Conservation (phyloP, 352 stramenopile genomes). For the Phytopythium kandeliae region DNA sequence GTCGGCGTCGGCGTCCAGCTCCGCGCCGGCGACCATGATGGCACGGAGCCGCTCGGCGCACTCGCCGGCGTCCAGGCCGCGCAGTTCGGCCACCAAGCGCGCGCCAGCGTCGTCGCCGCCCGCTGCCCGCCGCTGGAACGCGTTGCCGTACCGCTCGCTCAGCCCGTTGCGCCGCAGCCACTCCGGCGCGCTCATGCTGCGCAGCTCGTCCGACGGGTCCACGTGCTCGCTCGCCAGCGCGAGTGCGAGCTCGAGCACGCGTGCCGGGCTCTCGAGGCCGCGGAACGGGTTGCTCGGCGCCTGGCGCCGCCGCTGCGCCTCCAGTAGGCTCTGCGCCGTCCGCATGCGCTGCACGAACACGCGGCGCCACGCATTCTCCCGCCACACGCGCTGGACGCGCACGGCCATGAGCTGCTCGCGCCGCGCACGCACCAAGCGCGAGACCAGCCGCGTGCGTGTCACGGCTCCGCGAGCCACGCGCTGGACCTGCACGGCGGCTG, state of each 20-base stretch:
- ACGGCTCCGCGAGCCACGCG: constrained; percentile 35
- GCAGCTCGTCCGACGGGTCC: constrained; percentile 55
- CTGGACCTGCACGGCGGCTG: constrained; percentile 52
- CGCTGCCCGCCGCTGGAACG: constrained; percentile 38
- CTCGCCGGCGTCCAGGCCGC: constrained; percentile 12
- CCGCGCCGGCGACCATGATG: no score
- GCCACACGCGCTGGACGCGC: constrained; percentile 60
- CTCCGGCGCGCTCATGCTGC: constrained; percentile 34
- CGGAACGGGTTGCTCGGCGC: constrained; percentile 41
- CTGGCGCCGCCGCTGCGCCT: constrained; percentile 41
- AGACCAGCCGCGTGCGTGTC: constrained; percentile 26
- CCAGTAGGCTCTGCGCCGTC: constrained; percentile 36
- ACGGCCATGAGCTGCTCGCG: constrained; percentile 44
- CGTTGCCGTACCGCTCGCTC: constrained; percentile 31
- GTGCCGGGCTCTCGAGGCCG: background rate
- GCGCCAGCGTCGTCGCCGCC: constrained; percentile 1
- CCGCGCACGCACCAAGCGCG: constrained; percentile 27
- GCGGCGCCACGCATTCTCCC: constrained; percentile 41
- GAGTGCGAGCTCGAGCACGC: background rate
- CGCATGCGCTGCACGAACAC: constrained; percentile 3
- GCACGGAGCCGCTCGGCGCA: constrained; percentile 20
- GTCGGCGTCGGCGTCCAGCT: background rate
- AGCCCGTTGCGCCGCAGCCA: constrained; percentile 64
- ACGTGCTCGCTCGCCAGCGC: constrained; percentile 16
- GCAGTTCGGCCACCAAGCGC: constrained; percentile 14